A percentile compares a stretch with the other conserved stretches of the same genome.
These are phyloP conservation scores for Euphorbia tirucalli DNA, from an alignment of 345 rosid genomes.

Conservation along the genomic window DNA sequence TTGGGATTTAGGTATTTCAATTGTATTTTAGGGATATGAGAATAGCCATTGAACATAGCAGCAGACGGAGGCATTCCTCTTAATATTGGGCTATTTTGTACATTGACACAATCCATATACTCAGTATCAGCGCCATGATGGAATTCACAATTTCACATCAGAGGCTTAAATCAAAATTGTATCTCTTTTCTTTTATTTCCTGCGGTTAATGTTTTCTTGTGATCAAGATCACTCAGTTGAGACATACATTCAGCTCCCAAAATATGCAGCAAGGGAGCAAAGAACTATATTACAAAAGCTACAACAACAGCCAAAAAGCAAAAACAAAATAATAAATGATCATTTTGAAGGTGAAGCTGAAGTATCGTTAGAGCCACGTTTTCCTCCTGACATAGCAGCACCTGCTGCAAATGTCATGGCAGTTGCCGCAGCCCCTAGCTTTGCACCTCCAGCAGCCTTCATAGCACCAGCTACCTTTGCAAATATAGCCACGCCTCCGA, in stretches of 20 bases:
- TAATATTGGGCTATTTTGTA: no score
- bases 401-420: slow-evolving; percentile 83
- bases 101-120: no score
- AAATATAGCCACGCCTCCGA: slow-evolving; percentile 74
- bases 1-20: no score
- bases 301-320: background rate
- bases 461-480: slow-evolving; percentile 74
- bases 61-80: no score
- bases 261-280: slow-evolving; percentile 6
- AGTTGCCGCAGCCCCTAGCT: slow-evolving; percentile 82
- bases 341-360: slow-evolving; percentile 43
- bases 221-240: slow-evolving; percentile 2
- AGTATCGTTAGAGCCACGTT: slow-evolving; percentile 50
- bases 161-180: background rate
- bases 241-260: slow-evolving; percentile 5
- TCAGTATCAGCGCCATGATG: no score
- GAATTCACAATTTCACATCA: background rate
- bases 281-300: slow-evolving; percentile 12
- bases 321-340: background rate
- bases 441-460: slow-evolving; percentile 89
- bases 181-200: slow-evolving; percentile 20
- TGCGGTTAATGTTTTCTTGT: background rate
- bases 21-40: no score
- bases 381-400: slow-evolving; percentile 61
- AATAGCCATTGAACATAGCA: no score